Evolutionary conservation across 1,284 basidiomycete genomes (phyloP).

Genomic region (Microbotryomycetes sp.): DNA sequence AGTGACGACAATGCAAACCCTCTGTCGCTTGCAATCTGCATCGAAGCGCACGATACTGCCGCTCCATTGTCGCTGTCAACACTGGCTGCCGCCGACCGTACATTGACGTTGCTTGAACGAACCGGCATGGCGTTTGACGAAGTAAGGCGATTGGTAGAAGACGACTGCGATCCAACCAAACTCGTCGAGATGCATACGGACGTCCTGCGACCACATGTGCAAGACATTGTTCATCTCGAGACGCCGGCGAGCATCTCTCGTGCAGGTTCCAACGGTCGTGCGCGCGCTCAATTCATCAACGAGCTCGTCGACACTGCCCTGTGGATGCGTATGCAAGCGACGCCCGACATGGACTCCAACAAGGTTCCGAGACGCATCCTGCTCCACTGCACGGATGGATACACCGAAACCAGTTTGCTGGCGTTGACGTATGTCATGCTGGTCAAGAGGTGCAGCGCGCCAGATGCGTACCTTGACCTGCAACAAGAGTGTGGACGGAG

Average conservation of each 20-base stretch:
- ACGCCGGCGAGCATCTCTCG: conserved; percentile 23
- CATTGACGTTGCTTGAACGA: conserved; percentile 32
- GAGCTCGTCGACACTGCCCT: conserved; percentile 36
- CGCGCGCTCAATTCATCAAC: conserved; percentile 17
- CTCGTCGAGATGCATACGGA: conserved; percentile 8
- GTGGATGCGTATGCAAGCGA: conserved; percentile 40
- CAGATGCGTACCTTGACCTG: conserved; percentile 73
- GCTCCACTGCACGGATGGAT: conserved; percentile 41
- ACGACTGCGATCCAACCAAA: conserved; percentile 4
- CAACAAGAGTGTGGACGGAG: conserved; percentile 54
- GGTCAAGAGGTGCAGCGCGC: conserved; percentile 56
- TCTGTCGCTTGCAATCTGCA: conserved; percentile 66
- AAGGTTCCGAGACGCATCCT: conserved; percentile 29
- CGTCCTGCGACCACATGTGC: conserved; percentile 23
- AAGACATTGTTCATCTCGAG: conserved; percentile 39
- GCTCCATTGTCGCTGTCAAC: conserved; percentile 56
- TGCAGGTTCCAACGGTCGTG: conserved; percentile 3
- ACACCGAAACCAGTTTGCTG: conserved; percentile 81
- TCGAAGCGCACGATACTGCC: conserved; percentile 74
- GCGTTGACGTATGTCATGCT: conserved; percentile 86
- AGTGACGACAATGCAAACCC: conserved; percentile 50
- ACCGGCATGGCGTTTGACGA: conserved; percentile 36
- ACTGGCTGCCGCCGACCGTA: conserved; percentile 37
- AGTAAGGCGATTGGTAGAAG: conserved; percentile 8
- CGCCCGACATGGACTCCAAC: conserved; percentile 7